phyloP scores from a whole-genome alignment of 768 basidiomycete species.

The Thelephora ganbajun region DNA sequence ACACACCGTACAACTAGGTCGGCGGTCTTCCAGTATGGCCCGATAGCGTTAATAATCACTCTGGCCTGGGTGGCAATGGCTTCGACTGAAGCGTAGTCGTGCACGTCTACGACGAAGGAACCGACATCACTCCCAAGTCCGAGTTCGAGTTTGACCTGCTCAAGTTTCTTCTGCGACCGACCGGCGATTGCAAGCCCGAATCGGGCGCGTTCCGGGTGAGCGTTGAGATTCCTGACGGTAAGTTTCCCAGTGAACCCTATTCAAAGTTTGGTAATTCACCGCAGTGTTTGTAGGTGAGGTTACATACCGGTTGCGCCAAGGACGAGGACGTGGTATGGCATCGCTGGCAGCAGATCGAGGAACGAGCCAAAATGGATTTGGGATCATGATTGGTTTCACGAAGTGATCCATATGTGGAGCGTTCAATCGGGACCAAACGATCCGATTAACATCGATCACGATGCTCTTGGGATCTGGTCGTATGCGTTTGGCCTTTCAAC shows the following conservation, averaged over 20 bases:
- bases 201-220: constrained; percentile 39
- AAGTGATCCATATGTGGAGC: too few species aligned
- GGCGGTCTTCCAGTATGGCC: constrained; percentile 62
- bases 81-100: constrained; percentile 37
- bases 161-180: constrained; percentile 53
- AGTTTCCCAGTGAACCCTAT: constrained; percentile 52
- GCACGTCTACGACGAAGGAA: constrained; percentile 35
- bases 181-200: constrained; percentile 57
- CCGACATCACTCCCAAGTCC: constrained; percentile 17
- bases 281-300: too few species aligned
- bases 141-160: constrained; percentile 33
- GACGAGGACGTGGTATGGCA: constrained; percentile 37
- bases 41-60: constrained; percentile 70
- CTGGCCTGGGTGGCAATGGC: constrained; percentile 39
- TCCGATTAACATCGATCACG: too few species aligned
- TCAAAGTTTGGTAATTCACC: too few species aligned
- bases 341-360: too few species aligned
- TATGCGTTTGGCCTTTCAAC: too few species aligned
- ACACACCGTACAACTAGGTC: constrained; percentile 57
- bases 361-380: too few species aligned
- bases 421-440: too few species aligned
- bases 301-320: constrained; percentile 48
- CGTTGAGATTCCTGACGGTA: constrained; percentile 48
- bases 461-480: too few species aligned
- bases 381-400: too few species aligned